Evolutionary conservation across 208 protist genomes (phyloP).

Genomic region (Acanthamoeba sp.): DNA sequence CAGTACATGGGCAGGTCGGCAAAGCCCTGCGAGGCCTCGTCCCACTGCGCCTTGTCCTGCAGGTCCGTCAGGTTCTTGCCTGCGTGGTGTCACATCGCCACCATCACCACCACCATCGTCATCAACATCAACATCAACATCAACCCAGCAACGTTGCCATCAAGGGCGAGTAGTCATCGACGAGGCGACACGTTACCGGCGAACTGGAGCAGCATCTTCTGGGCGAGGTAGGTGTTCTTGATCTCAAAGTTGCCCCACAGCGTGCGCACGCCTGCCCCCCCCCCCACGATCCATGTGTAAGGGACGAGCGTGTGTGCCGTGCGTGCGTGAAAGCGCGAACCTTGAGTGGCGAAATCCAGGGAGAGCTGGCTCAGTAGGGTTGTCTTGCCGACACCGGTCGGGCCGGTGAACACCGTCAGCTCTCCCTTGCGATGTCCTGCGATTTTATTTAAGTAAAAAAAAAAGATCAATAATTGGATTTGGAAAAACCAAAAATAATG

Average conservation of each 20-base stretch:
- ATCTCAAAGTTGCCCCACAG: conserved; percentile 91
- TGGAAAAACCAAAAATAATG: too few relatives aligned
- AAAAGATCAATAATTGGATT: too few relatives aligned
- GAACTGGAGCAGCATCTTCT: conserved; percentile 87
- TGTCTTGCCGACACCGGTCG: conserved; percentile 88
- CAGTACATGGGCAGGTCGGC: conserved; percentile 87
- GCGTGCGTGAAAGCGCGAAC: not conserved
- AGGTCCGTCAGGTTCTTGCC: conserved; percentile 20
- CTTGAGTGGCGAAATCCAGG: conserved; percentile 86
- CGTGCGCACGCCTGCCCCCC: conserved; percentile 80
- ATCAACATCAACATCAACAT: not conserved
- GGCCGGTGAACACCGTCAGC: conserved; percentile 88
- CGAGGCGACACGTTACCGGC: not conserved
- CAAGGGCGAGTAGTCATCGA: not conserved
- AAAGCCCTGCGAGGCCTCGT: conserved; percentile 78
- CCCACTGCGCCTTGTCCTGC: conserved; percentile 76
- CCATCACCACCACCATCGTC: too few relatives aligned
- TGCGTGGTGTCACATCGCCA: too few relatives aligned
- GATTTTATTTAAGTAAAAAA: too few relatives aligned
- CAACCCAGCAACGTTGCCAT: not conserved
- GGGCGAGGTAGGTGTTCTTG: conserved; percentile 82
- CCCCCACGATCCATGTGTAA: too few relatives aligned
- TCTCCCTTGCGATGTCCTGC: conserved; percentile 86
- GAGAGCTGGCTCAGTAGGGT: conserved; percentile 86
- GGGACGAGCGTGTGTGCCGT: too few relatives aligned